These are phyloP conservation scores for Penicillium goetzii DNA, from an alignment of 495 filamentous ascomycete species.

Conservation along the genomic window DNA sequence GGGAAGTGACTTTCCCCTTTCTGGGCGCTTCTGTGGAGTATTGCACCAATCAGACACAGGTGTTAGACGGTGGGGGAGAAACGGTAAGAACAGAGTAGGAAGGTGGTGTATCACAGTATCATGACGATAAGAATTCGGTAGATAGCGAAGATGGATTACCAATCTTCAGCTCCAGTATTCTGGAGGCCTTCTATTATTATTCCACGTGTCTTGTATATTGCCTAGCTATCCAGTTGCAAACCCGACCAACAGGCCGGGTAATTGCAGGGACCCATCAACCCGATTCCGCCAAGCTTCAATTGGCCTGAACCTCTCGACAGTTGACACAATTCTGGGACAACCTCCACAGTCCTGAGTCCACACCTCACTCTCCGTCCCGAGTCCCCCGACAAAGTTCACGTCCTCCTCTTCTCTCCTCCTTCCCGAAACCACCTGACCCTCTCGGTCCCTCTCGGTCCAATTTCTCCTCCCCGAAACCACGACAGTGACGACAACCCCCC, in stretches of 20 bases:
- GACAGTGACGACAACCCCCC: background rate
- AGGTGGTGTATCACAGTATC: background rate
- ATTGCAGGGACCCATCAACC: constrained; percentile 17
- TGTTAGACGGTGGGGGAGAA: background rate
- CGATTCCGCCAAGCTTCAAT: background rate
- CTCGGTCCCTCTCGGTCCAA: constrained; percentile 19
- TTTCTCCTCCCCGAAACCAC: constrained; percentile 2
- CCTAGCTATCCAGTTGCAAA: no score
- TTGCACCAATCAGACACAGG: background rate
- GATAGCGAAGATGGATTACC: background rate
- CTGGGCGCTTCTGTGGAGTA: background rate
- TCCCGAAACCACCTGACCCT: background rate
- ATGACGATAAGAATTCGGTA: background rate
- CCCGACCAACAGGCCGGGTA: constrained; percentile 25
- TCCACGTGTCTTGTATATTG: background rate
- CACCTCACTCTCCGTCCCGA: constrained; percentile 10
- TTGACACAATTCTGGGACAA: background rate
- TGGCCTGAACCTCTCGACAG: background rate
- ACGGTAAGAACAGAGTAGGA: background rate
- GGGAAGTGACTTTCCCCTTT: background rate
- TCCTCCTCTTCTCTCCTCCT: background rate
- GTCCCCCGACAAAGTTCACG: constrained; percentile 19
- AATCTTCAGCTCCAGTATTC: background rate
- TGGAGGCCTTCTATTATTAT: no score
- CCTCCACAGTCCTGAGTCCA: background rate